Percentiles rank a stretch among this genome's conserved stretches.
phyloP scores from a whole-genome alignment of 257 asterid genomes.

The Capsicum chinense region DNA sequence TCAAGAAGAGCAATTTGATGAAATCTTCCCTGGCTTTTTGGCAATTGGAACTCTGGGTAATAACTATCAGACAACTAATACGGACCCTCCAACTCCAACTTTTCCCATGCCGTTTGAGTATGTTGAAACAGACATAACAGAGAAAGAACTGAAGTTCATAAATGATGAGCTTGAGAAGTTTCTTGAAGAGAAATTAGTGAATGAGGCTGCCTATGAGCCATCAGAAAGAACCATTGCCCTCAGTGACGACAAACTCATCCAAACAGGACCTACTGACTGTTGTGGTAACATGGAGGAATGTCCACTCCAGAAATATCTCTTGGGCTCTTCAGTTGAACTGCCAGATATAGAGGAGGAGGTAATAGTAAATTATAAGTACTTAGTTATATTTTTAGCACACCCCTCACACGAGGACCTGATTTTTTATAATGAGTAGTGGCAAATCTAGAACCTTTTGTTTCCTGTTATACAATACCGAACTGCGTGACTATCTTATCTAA shows the following conservation, averaged over 20 bases:
- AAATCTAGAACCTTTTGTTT: too few species aligned
- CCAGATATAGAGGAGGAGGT: constrained; percentile 42
- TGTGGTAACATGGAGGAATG: constrained; percentile 41
- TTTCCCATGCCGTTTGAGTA: constrained; percentile 50
- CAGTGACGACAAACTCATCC: constrained; percentile 42
- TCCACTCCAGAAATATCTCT: constrained; percentile 74
- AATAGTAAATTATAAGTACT: not conserved
- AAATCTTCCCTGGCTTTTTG: constrained; percentile 74
- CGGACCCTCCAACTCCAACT: constrained; percentile 78
- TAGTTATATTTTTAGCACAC: too few species aligned
- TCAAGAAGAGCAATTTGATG: constrained; percentile 52
- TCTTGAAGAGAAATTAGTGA: constrained; percentile 60
- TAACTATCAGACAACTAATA: constrained; percentile 44
- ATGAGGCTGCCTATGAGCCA: constrained; percentile 53
- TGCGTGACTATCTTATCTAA: too few species aligned
- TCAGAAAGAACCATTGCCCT: constrained; percentile 63
- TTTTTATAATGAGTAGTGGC: too few species aligned
- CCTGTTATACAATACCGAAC: too few species aligned
- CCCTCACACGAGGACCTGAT: too few species aligned
- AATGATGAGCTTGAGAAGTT: constrained; percentile 75
- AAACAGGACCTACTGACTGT: constrained; percentile 53
- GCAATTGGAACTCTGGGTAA: constrained; percentile 83
- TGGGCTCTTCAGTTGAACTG: constrained; percentile 60
- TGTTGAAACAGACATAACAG: constrained; percentile 54
- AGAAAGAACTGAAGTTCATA: constrained; percentile 58